phyloP scores from a whole-genome alignment of 1,139 yeast genomes.

The Blastobotrys apis region DNA sequence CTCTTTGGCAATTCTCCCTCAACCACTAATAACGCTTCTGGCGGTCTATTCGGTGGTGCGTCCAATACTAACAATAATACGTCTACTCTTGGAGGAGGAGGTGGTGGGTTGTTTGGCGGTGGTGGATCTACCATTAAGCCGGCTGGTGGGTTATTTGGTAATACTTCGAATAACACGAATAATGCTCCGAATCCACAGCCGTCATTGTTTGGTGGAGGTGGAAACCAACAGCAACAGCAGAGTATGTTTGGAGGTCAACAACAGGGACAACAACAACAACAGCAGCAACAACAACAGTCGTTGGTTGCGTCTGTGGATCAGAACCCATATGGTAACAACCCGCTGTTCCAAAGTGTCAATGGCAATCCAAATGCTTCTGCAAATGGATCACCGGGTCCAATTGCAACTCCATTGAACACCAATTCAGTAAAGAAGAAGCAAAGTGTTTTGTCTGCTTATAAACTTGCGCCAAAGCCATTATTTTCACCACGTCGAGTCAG shows the following conservation, averaged over 20 bases:
- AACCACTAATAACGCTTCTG: slow-evolving; percentile 18
- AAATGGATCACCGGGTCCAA: slow-evolving; percentile 43
- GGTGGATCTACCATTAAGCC: not conserved
- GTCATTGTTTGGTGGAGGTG: slow-evolving; percentile 7
- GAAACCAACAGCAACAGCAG: slow-evolving; percentile 19
- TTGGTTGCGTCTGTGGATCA: slow-evolving; percentile 47
- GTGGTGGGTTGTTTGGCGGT: slow-evolving; percentile 29
- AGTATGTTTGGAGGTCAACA: slow-evolving; percentile 17
- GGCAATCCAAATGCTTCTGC: slow-evolving; percentile 21
- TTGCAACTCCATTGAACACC: slow-evolving; percentile 49
- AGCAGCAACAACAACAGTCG: slow-evolving; percentile 27
- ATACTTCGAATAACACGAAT: slow-evolving; percentile 18
- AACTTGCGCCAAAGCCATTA: slow-evolving; percentile 51
- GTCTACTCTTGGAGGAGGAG: slow-evolving; percentile 20
- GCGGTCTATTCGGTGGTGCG: slow-evolving; percentile 18
- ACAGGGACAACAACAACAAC: slow-evolving; percentile 14
- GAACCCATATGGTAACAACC: slow-evolving; percentile 73
- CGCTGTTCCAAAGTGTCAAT: slow-evolving; percentile 47
- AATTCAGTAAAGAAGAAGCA: slow-evolving; percentile 46
- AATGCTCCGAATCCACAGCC: slow-evolving; percentile 22
- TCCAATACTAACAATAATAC: slow-evolving; percentile 27
- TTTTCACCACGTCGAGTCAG: slow-evolving; percentile 23
- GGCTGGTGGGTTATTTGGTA: slow-evolving; percentile 17
- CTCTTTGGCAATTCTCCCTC: not conserved
- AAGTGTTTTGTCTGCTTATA: slow-evolving; percentile 58